Evolutionary conservation across 345 rosid genomes (phyloP).

Genomic region (Microcos paniculata): DNA sequence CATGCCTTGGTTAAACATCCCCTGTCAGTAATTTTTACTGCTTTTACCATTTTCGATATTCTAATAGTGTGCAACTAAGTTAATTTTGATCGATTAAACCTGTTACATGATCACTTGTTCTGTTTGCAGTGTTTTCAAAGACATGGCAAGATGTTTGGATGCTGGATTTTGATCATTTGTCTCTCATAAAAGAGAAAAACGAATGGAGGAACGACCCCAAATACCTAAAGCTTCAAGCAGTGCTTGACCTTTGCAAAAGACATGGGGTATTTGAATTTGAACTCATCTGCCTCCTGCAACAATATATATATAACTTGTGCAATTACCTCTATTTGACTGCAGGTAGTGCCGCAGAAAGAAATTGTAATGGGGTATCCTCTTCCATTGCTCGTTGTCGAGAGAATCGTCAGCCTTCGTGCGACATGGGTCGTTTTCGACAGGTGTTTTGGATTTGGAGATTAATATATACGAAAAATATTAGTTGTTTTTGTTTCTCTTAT

Average conservation of each 20-base stretch:
- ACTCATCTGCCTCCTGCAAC: neutral
- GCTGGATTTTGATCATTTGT: slow-evolving; percentile 38
- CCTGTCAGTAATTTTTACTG: slow-evolving; percentile 27
- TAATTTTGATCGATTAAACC: no score
- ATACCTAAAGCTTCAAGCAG: slow-evolving; percentile 44
- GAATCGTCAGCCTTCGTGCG: slow-evolving; percentile 40
- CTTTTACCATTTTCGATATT: no score
- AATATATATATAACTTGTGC: neutral
- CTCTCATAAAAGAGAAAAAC: slow-evolving; percentile 22
- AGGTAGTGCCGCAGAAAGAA: slow-evolving; percentile 46
- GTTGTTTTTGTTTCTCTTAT: neutral
- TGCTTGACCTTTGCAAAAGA: slow-evolving; percentile 37
- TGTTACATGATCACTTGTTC: neutral
- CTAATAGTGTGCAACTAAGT: no score
- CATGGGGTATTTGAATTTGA: slow-evolving; percentile 31
- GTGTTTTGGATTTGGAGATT: slow-evolving; percentile 8
- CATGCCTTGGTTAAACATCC: slow-evolving; percentile 65
- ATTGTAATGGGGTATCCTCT: slow-evolving; percentile 55
- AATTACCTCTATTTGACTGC: neutral
- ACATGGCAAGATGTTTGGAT: slow-evolving; percentile 45
- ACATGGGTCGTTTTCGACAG: slow-evolving; percentile 54
- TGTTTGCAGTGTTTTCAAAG: slow-evolving; percentile 38
- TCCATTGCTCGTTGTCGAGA: slow-evolving; percentile 31
- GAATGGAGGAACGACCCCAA: slow-evolving; percentile 31
- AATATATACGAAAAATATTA: no score